Evolutionary conservation across 2,329 filamentous ascomycete genomes (phyloP), one percentile per base, ranked within the genome.

Genomic region (Anthostomella pinea): DNA sequence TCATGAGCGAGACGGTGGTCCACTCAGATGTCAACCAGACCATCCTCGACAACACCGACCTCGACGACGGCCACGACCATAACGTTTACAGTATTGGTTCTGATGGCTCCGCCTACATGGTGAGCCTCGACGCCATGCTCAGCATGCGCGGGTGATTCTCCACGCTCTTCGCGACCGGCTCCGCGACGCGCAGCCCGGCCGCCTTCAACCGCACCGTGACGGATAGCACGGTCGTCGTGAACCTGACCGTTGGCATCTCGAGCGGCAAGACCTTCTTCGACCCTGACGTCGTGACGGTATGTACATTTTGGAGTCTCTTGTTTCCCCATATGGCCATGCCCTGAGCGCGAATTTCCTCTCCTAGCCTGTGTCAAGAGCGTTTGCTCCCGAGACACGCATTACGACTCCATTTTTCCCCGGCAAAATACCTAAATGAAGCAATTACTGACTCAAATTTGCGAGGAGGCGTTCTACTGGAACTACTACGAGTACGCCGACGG

Each of bases 401-500:
- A n/a, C n/a, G n/a, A n/a, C n/a, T n/a, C n/a, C n/a, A n/a, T n/a
- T n/a, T n/a, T n/a, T n/a, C n/a, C n/a, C n/a, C n/a, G n/a, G n/a
- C n/a, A n/a, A n/a, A n/a, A n/a, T n/a, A n/a, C n/a, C n/a, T n/a
- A n/a, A n/a, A n/a, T n/a, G n/a, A n/a, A n/a, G n/a, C n/a, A n/a
- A n/a, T n/a, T n/a, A n/a, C n/a, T n/a, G n/a, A n/a, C n/a, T n/a
- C n/a, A n/a, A n/a, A n/a, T n/a, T n/a, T n/a, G n/a, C n/a, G n/a
- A n/a, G n/a, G n/a, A n/a, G n/a, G 60, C 60, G 3, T 64, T 65
- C 31, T 65, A 64, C 48, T 63, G 59, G 60, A 62, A 63, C 41
- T 63, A 65, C 51, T 64, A 64, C 48, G 49, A 64, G 34, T 64
- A 64, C 27, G 42, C 49, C 1, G 19, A 41, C 9, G 62, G 62